Percentiles rank a stretch among this genome's conserved stretches.
phyloP scores from a whole-genome alignment of 805 yeast genomes.

The Metschnikowia matae region DNA sequence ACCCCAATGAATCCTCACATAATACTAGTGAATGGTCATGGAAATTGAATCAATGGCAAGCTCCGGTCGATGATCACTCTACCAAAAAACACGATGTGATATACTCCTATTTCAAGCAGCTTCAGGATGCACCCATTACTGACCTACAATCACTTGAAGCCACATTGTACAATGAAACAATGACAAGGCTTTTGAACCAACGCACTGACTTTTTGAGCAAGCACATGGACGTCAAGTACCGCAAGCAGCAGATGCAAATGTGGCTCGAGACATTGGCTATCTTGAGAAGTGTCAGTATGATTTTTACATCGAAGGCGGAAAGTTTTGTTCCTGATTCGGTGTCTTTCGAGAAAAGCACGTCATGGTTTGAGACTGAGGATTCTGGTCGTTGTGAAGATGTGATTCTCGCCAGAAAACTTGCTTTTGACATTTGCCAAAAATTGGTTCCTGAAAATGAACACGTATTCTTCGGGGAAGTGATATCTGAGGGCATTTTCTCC shows the following conservation, averaged over 20 bases:
- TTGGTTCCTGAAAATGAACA: background rate
- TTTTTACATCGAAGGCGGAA: slow-evolving; percentile 6
- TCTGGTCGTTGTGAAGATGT: slow-evolving; percentile 20
- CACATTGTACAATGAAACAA: background rate
- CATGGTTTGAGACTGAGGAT: slow-evolving; percentile 13
- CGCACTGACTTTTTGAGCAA: background rate
- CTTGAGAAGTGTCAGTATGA: slow-evolving; percentile 3
- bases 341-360: background rate
- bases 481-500: no score
- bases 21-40: slow-evolving; percentile 55
- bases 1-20: slow-evolving; percentile 21
- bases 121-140: slow-evolving; percentile 36
- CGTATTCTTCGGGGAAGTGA: no score
- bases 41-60: slow-evolving; percentile 75
- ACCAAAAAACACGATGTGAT: slow-evolving; percentile 42
- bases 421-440: slow-evolving; percentile 25
- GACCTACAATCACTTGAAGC: background rate
- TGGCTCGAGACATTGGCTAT: slow-evolving; percentile 10
- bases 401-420: slow-evolving; percentile 38
- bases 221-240: background rate
- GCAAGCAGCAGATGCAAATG: background rate
- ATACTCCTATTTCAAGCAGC: slow-evolving; percentile 48
- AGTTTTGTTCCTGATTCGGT: slow-evolving; percentile 9
- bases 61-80: slow-evolving; percentile 45
- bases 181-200: background rate